Evolutionary conservation across 73 alveolate genomes (phyloP), one percentile per base, ranked within the genome.

Genomic region (Paramecium biaurelia): DNA sequence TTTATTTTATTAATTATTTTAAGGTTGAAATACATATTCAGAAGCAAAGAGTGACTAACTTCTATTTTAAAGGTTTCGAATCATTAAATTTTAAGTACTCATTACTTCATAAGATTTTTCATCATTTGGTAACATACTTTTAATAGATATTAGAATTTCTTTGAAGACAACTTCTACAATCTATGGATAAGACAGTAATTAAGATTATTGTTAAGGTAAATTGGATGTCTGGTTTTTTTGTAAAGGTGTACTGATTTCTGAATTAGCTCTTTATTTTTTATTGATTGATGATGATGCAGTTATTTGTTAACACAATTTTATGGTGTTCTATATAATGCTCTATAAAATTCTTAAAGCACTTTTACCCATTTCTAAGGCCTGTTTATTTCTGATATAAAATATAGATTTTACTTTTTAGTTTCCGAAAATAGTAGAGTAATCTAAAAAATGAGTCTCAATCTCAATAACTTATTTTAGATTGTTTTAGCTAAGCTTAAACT

Each of bases 241-340:
- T 15, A 42, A 30, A 43, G 90, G 90, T 20, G 90, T 23, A 23
- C 28, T 43, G 14, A 79, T 43, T 23, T 79, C 90, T 4, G 76
- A 43, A 79, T 79, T 79, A 14, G 90, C 90, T 43, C 90, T 43
- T 47, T 79, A 18, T 79, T 79, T 79, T 34, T 79, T 79, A 79
- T 79, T 79, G 15, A 79, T 45, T 20, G 20, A 10, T 21, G 11
- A 38, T 20, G 28, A 20, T 23, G 18, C 23, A 18, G 21, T n/a
- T 1, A 42, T 79, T 7, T 23, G 21, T 24, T 79, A 72, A 20
- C 90, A 79, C 47, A 79, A 79, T 79, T 79, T 79, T 5, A 79
- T 79, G 9, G 90, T 79, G 14, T 38, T 41, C 90, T 41, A 43
- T 9, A 38, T 37, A 24, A 79, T 79, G 7, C 45, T 41, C 47